Conservation (phyloP, 352 stramenopile species). For the Phytopythium montanum region DNA sequence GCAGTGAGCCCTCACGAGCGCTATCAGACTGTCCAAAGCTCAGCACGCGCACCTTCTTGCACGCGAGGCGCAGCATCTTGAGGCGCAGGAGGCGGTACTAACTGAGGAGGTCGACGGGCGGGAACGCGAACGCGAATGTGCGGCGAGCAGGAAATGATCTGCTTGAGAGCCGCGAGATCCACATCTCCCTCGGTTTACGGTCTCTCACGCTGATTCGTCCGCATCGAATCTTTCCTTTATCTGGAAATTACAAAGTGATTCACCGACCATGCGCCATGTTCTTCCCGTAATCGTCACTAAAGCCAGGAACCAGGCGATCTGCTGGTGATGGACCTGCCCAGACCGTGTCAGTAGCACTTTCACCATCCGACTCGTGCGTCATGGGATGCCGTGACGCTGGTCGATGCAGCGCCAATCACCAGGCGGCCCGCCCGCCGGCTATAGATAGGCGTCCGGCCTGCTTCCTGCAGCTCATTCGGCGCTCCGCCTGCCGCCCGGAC, state of each 20-base stretch:
- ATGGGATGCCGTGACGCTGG: not conserved
- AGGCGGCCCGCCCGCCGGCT: too few species aligned
- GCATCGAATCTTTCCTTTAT: not conserved
- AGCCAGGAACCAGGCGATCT: not conserved
- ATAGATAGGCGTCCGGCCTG: not conserved
- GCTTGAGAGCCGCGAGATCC: not conserved
- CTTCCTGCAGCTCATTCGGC: not conserved
- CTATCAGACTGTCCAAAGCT: not conserved
- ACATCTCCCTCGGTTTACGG: not conserved
- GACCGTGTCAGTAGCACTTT: constrained; percentile 2
- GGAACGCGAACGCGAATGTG: not conserved
- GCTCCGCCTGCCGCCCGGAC: not conserved
- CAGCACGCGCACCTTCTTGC: constrained; percentile 7
- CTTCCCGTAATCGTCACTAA: not conserved
- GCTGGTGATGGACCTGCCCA: not conserved
- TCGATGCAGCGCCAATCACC: constrained; percentile 4
- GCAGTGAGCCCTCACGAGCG: not conserved
- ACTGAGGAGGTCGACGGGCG: not conserved
- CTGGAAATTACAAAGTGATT: not conserved
- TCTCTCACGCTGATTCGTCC: not conserved
- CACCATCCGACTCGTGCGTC: not conserved
- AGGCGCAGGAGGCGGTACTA: not conserved
- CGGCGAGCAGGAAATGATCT: not conserved
- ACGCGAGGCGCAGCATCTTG: constrained; percentile 15
- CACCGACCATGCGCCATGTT: too few species aligned